Conservation (phyloP, 2,329 filamentous ascomycete genomes). For the Microdochium trichocladiopsis region DNA sequence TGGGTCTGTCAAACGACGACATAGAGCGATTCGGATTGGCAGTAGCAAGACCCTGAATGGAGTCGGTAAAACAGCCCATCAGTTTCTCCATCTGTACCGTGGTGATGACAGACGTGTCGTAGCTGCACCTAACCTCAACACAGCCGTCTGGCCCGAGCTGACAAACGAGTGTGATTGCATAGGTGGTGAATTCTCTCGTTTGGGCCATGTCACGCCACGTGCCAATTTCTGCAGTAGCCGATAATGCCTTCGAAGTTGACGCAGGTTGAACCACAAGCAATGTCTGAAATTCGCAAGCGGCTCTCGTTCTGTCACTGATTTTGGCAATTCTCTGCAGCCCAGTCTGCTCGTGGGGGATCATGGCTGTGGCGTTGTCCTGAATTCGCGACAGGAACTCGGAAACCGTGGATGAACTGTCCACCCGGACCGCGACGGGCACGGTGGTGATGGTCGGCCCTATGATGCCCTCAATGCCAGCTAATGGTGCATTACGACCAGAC, state of each 20-base stretch:
- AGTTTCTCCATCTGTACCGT: background rate
- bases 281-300: background rate
- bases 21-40: background rate
- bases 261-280: background rate
- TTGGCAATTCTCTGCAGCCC: background rate
- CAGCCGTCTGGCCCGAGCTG: background rate
- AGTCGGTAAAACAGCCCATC: background rate
- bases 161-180: background rate
- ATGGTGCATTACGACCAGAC: background rate
- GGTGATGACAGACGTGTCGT: background rate
- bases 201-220: background rate
- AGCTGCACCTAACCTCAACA: background rate
- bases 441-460: slow-evolving; percentile 1
- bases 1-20: background rate
- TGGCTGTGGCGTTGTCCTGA: background rate
- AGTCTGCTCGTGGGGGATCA: background rate
- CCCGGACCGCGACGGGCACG: slow-evolving; percentile 1
- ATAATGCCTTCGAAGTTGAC: background rate
- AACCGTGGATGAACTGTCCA: background rate
- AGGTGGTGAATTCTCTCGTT: background rate
- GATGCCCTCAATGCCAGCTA: background rate
- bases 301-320: background rate
- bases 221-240: background rate
- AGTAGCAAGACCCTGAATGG: background rate
- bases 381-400: background rate